Evolutionary conservation across 129 eudicot species (phyloP).

Genomic region (Oenanthe sinensis): DNA sequence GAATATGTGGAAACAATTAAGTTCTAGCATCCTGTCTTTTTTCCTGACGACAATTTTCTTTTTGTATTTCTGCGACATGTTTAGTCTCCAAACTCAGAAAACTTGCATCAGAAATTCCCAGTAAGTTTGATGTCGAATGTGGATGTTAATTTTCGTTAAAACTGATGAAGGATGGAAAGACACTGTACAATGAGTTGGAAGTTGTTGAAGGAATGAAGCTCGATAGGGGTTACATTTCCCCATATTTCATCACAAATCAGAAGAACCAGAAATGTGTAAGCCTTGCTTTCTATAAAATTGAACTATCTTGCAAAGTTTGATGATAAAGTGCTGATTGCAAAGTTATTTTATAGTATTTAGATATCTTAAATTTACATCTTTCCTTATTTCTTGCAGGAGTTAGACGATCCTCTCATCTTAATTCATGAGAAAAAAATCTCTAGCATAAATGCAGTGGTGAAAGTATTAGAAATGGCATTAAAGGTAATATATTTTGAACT

Average conservation of each 20-base stretch:
- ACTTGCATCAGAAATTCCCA: neutral
- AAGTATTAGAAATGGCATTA: constrained; percentile 73
- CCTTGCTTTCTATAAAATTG: neutral
- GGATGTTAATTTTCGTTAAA: neutral
- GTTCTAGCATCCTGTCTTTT: too few relatives aligned
- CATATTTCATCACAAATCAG: constrained; percentile 70
- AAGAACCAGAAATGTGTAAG: constrained; percentile 89
- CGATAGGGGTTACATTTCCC: too few relatives aligned
- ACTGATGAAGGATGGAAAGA: constrained; percentile 73
- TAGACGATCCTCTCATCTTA: constrained; percentile 75
- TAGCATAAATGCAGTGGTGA: constrained; percentile 59
- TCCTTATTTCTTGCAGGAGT: constrained; percentile 39
- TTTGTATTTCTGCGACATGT: neutral
- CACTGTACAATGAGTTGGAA: constrained; percentile 78
- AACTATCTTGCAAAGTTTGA: neutral
- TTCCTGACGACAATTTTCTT: neutral
- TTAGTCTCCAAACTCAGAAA: neutral
- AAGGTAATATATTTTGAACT: constrained; percentile 39
- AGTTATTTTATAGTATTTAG: neutral
- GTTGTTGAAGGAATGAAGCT: constrained; percentile 98
- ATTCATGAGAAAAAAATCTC: constrained; percentile 85
- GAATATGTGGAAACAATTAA: neutral
- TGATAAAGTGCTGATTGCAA: neutral
- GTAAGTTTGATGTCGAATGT: neutral
- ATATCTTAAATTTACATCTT: neutral